These are phyloP conservation scores for Leccinellum albellum DNA, from an alignment of 768 basidiomycete species.

Conservation along the genomic window DNA sequence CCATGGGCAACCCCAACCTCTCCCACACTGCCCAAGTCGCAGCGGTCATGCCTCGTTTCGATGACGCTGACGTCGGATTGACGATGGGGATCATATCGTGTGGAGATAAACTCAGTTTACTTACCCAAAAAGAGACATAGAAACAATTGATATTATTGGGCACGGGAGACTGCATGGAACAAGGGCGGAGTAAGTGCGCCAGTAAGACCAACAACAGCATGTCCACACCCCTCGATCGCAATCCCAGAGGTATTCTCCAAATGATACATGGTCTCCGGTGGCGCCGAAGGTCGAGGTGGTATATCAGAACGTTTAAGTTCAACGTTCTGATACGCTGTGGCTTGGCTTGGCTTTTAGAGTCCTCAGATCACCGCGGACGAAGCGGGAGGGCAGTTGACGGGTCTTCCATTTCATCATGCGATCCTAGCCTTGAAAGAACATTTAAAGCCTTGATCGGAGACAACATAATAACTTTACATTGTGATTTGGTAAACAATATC, in stretches of 20 bases:
- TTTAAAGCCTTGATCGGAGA: constrained; percentile 1
- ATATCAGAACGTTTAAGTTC: constrained; percentile 1
- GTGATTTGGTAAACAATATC: constrained; percentile 18
- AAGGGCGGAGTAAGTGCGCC: constrained; percentile 6
- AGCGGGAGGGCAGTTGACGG: constrained; percentile 1
- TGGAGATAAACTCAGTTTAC: neutral
- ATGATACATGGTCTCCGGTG: constrained; percentile 3
- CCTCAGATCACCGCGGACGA: constrained; percentile 23
- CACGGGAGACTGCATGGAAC: constrained; percentile 1
- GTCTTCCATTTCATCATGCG: constrained; percentile 19
- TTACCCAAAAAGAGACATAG: neutral
- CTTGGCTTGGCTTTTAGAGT: too few species aligned
- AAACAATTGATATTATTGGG: constrained; percentile 11
- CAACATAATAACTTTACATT: too few species aligned
- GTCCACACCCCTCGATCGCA: neutral
- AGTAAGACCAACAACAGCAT: neutral
- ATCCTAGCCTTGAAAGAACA: constrained; percentile 9
- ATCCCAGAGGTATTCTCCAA: neutral
- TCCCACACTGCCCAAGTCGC: neutral
- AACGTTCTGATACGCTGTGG: neutral
- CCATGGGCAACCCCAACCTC: neutral
- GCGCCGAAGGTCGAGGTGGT: neutral
- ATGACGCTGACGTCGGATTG: neutral
- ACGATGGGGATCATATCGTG: neutral
- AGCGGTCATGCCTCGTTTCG: neutral